Percentiles rank a stretch among this genome's conserved stretches.
phyloP scores from a whole-genome alignment of 352 stramenopile species.

The Elongisporangium undulatum region DNA sequence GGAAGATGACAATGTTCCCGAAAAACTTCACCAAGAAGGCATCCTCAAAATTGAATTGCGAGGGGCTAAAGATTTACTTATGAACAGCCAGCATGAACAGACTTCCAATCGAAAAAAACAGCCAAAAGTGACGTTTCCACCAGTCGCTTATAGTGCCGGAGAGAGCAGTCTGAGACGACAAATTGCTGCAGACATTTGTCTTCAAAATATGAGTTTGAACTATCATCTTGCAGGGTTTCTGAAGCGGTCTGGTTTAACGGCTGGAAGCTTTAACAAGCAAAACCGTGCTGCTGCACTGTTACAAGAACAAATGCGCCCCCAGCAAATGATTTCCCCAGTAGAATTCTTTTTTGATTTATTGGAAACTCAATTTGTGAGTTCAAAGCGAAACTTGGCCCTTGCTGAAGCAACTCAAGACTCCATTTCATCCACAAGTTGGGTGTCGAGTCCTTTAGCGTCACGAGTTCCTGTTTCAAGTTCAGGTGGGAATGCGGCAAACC shows the following conservation, averaged over 20 bases:
- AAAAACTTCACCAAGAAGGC: constrained; percentile 70
- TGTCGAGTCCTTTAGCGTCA: neutral
- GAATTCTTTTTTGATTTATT: constrained; percentile 6
- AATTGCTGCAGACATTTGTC: constrained; percentile 22
- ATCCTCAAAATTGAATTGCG: constrained; percentile 53
- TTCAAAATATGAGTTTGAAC: constrained; percentile 3
- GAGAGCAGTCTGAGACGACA: constrained; percentile 22
- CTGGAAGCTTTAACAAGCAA: neutral
- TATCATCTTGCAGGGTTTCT: constrained; percentile 2
- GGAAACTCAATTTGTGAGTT: constrained; percentile 7
- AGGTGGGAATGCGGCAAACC: neutral
- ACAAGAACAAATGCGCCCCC: neutral
- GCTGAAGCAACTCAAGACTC: neutral
- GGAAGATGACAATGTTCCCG: constrained; percentile 67
- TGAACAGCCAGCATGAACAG: constrained; percentile 9
- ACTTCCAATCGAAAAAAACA: constrained; percentile 10
- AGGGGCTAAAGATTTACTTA: constrained; percentile 45
- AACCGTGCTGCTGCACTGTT: neutral
- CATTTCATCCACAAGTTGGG: neutral
- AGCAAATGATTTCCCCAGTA: constrained; percentile 1
- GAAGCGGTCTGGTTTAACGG: neutral
- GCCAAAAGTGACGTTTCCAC: constrained; percentile 28
- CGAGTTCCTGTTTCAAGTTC: neutral
- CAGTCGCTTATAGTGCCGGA: constrained; percentile 21
- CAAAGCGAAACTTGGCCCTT: constrained; percentile 3